Conservation (phyloP, 140 eudicot species). For the Stevia rebaudiana region DNA sequence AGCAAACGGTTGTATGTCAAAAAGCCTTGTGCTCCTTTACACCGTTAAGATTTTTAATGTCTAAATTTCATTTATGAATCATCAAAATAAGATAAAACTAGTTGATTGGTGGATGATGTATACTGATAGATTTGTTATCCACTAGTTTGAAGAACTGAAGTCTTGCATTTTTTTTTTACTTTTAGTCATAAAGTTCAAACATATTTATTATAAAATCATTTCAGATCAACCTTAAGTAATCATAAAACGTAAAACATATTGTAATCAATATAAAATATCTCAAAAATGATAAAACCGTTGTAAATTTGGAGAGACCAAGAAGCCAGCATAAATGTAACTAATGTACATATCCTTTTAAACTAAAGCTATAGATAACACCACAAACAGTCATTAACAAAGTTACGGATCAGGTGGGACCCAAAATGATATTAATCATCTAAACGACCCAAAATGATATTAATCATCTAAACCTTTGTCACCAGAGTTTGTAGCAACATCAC, state of each 20-base stretch:
- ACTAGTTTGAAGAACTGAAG: background rate
- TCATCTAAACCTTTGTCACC: background rate
- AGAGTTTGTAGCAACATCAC: background rate
- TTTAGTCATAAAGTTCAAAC: no score
- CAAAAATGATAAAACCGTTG: conserved; percentile 2
- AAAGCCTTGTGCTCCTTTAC: conserved; percentile 16
- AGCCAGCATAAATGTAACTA: conserved; percentile 12
- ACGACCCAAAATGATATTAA: no score
- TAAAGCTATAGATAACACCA: conserved; percentile 1
- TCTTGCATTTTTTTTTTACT: background rate
- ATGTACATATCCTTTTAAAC: conserved; percentile 17
- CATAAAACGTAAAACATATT: background rate
- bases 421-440: background rate
- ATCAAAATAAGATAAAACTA: conserved; percentile 24
- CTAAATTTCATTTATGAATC: conserved; percentile 24
- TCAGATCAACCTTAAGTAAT: no score
- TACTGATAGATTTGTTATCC: no score
- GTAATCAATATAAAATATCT: background rate
- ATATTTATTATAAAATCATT: no score
- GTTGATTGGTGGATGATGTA: background rate
- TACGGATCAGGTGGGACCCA: background rate
- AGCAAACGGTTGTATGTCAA: conserved; percentile 29
- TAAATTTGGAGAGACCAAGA: background rate
- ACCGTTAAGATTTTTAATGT: conserved; percentile 11
- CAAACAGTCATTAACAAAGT: conserved; percentile 1